Conservation (phyloP, 148 eudicot genomes). For the Talinum fruticosum region DNA sequence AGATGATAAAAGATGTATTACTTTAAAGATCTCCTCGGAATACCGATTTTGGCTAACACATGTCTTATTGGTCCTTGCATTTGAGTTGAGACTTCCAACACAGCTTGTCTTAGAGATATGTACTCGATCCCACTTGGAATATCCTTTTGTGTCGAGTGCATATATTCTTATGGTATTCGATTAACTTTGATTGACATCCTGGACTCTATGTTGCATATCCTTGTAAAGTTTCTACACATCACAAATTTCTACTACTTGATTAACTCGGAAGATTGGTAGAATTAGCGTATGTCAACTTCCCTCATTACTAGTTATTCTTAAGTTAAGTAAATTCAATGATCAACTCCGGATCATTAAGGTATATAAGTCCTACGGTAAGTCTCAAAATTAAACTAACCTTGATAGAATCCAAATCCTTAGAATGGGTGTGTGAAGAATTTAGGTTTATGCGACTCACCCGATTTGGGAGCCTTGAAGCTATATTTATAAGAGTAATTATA, state of each 20-base stretch:
- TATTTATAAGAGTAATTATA: too few relatives aligned
- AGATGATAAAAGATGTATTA: too few relatives aligned
- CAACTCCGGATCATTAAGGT: background rate
- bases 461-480: too few relatives aligned
- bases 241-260: too few relatives aligned
- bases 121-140: conserved; percentile 52
- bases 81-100: too few relatives aligned
- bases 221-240: conserved; percentile 52
- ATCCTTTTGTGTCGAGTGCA: conserved; percentile 53
- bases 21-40: too few relatives aligned
- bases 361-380: background rate
- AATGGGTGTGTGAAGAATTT: too few relatives aligned
- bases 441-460: too few relatives aligned
- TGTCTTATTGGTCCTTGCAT: too few relatives aligned
- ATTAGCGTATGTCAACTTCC: too few relatives aligned
- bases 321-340: background rate
- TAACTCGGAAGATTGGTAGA: too few relatives aligned
- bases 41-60: too few relatives aligned
- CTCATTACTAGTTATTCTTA: background rate
- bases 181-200: conserved; percentile 38
- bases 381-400: conserved; percentile 41
- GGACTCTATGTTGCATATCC: conserved; percentile 60
- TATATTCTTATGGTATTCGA: conserved; percentile 41
- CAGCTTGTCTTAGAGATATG: conserved; percentile 48
- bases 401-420: conserved; percentile 34